phyloP scores from a whole-genome alignment of 208 protist species.

The Wallacemonas sp. region DNA sequence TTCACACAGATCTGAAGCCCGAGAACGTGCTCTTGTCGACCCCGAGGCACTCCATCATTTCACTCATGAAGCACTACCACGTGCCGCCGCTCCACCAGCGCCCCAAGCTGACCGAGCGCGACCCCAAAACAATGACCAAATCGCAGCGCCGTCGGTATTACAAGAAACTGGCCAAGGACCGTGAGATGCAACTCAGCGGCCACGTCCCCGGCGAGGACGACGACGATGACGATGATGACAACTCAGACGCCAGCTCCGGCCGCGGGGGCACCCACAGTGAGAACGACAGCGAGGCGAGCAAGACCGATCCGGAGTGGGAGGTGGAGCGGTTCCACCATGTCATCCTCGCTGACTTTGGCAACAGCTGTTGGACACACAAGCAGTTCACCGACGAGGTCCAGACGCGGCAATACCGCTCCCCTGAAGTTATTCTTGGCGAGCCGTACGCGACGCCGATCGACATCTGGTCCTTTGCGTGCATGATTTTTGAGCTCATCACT shows the following conservation, averaged over 20 bases:
- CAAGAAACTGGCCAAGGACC: conserved; percentile 84
- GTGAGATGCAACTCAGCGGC: conserved; percentile 22
- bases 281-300: conserved; percentile 49
- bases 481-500: conserved; percentile 95
- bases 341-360: conserved; percentile 98
- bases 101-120: conserved; percentile 71
- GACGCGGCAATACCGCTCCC: conserved; percentile 92
- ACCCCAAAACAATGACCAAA: conserved; percentile 91
- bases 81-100: conserved; percentile 73
- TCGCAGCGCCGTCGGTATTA: conserved; percentile 91
- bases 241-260: conserved; percentile 9
- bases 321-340: conserved; percentile 87
- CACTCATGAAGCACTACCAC: conserved; percentile 82
- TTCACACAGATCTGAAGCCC: conserved; percentile 98
- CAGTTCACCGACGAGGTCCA: conserved; percentile 97
- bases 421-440: conserved; percentile 93
- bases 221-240: conserved; percentile 17
- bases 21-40: conserved; percentile 95
- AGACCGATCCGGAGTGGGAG: conserved; percentile 85
- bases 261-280: conserved; percentile 9
- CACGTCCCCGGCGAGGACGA: conserved; percentile 26
- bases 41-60: conserved; percentile 85
- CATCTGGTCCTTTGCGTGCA: conserved; percentile 93
- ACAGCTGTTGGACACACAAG: conserved; percentile 97
- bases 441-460: conserved; percentile 86